Percentiles rank a stretch among this genome's conserved stretches.
Conservation (phyloP, 305 asterid genomes). For the Rubia peregrina region DNA sequence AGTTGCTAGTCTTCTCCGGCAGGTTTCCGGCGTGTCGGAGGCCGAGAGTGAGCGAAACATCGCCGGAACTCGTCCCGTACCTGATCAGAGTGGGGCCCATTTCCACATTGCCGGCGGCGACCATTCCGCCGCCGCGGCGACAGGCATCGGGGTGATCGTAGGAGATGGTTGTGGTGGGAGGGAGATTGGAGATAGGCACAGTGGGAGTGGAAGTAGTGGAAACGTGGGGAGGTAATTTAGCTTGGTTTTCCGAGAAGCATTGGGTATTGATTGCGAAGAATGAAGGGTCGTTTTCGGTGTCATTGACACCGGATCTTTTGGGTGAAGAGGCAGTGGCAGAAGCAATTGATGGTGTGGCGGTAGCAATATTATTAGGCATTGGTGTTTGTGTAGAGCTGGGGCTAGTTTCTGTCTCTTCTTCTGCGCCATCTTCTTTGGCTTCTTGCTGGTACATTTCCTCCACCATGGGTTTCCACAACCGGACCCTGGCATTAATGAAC, state of each 20-base stretch:
- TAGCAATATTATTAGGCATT: slow-evolving; percentile 26
- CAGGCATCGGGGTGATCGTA: slow-evolving; percentile 14
- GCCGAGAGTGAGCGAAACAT: slow-evolving; percentile 91
- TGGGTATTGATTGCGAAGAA: slow-evolving; percentile 42
- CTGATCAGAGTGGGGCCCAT: slow-evolving; percentile 54
- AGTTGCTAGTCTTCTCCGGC: slow-evolving; percentile 70
- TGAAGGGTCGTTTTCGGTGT: slow-evolving; percentile 54
- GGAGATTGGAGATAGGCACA: slow-evolving; percentile 19
- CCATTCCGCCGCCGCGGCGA: not conserved
- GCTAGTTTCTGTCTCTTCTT: slow-evolving; percentile 20
- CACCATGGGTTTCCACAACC: slow-evolving; percentile 99
- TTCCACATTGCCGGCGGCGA: slow-evolving; percentile 19
- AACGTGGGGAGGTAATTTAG: slow-evolving; percentile 14
- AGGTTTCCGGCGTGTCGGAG: slow-evolving; percentile 86
- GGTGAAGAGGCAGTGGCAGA: slow-evolving; percentile 22
- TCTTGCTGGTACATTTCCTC: slow-evolving; percentile 97
- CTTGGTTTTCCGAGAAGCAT: slow-evolving; percentile 45
- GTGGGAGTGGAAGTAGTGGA: slow-evolving; percentile 16
- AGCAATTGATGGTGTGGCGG: slow-evolving; percentile 27
- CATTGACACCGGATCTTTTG: slow-evolving; percentile 45
- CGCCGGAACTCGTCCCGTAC: slow-evolving; percentile 75
- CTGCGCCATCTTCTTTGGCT: slow-evolving; percentile 52
- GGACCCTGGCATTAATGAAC: slow-evolving; percentile 99
- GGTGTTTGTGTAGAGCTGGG: slow-evolving; percentile 49
- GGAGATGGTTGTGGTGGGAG: slow-evolving; percentile 1